These are phyloP conservation scores for Aphanomyces invadans DNA, from an alignment of 352 stramenopile genomes.

Conservation along the genomic window DNA sequence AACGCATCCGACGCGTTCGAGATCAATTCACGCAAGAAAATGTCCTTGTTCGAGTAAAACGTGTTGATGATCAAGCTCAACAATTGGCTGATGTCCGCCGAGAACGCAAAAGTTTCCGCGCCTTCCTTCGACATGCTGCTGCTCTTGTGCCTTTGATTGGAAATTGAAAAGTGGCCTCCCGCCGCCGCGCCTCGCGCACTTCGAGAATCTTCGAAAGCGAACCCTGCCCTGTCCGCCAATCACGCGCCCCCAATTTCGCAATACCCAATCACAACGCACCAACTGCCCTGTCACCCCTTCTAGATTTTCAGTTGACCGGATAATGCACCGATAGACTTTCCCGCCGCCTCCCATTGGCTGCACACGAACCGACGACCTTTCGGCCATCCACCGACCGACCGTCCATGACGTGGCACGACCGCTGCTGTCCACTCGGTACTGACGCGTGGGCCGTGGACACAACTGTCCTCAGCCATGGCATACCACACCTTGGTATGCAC, in stretches of 20 bases:
- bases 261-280: neutral
- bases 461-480: no score
- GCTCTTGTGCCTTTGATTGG: neutral
- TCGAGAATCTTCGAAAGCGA: conserved; percentile 20
- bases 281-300: neutral
- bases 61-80: conserved; percentile 98
- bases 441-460: no score
- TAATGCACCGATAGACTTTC: neutral
- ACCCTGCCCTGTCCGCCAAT: neutral
- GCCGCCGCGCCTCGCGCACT: neutral
- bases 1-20: conserved; percentile 95
- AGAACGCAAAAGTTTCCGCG: conserved; percentile 99
- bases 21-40: conserved; percentile 96
- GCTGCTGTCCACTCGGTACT: no score
- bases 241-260: neutral
- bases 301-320: conserved; percentile 16
- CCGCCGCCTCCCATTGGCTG: neutral
- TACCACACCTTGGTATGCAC: no score
- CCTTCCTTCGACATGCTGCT: conserved; percentile 63
- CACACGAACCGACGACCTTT: neutral
- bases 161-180: conserved; percentile 24
- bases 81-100: conserved; percentile 99
- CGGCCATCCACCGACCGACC: no score
- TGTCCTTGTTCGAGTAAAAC: conserved; percentile 99
- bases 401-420: no score